Evolutionary conservation across 257 asterid genomes (phyloP), one percentile per base, ranked within the genome.

Genomic region (Plantago elongata): DNA sequence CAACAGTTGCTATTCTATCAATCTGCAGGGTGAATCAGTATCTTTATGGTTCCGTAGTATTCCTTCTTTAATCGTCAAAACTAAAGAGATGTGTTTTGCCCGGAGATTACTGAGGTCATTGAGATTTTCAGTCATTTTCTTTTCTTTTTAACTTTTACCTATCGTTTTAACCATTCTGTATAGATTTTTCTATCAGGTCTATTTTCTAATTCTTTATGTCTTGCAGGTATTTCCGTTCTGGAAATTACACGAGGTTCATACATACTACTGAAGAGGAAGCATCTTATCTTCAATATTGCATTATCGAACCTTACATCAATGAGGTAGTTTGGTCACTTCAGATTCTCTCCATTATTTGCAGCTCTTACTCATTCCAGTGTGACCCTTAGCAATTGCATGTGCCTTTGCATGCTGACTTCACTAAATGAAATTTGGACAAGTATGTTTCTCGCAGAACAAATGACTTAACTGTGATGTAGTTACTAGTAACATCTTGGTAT

Each of bases 41-140:
- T 82, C 84, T 37, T 74, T 84, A 70, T 89, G 97, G 98, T 76
- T 92, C 64, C 82, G 86, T 50, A 71, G 66, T 50, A 71, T 86
- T 75, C 84, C 90, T 65, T 74, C 79, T 60, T 48, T 52, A 55
- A 71, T 89, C 61, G 60, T 86, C 75, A 83, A 83, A 70, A 84
- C 98, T 51, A 83, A 60, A 65, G 93, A 83, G 69, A 79, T 92
- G 92, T 37, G 76, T 71, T 86, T 92, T 83, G 89, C 98, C 51
- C 74, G 91, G 68, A 75, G 68, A 70, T 57, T 89, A 71, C 71
- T 83, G 75, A 92, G 98, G 97, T 88, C 65, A 58, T 59, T 43
- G 45, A 40, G 54, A 16, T 69, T 43, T 9, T 34, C 63, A 49
- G 51, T 56, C 55, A 22, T 61, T 17, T 55, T 57, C 17, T 11